Conservation (phyloP, 176 grass and related monocot genomes). For the Oryza glumipatula region DNA sequence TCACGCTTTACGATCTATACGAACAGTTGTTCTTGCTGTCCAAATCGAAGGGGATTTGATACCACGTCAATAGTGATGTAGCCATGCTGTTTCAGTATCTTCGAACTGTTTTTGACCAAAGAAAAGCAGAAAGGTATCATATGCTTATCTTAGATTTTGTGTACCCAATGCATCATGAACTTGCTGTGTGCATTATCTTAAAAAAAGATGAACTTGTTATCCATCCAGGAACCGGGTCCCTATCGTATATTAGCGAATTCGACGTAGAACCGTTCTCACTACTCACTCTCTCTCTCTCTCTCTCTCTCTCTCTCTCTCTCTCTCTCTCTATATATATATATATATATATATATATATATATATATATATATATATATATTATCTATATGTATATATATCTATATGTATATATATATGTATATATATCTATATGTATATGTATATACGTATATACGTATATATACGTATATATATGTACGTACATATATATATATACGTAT, state of each 20-base stretch:
- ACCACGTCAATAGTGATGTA: not conserved
- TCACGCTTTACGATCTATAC: not conserved
- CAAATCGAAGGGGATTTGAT: not conserved
- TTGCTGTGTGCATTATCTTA: too few relatives aligned
- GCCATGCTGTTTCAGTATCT: not conserved
- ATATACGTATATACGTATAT: too few relatives aligned
- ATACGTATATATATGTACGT: too few relatives aligned
- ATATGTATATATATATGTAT: too few relatives aligned
- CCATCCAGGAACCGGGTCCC: not conserved
- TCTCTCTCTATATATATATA: too few relatives aligned
- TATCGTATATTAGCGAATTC: not conserved
- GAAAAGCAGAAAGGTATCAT: not conserved
- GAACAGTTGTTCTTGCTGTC: not conserved
- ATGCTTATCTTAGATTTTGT: not conserved
- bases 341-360: too few relatives aligned
- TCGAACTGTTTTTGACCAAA: not conserved
- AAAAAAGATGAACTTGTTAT: not conserved
- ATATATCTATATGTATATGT: too few relatives aligned
- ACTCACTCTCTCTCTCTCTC: too few relatives aligned
- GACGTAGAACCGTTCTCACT: not conserved
- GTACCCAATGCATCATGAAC: not conserved
- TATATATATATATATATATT: too few relatives aligned
- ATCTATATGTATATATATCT: too few relatives aligned
- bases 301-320: too few relatives aligned
- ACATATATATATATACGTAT: too few relatives aligned